A percentile compares a stretch with the other conserved stretches of the same genome.
phyloP scores from a whole-genome alignment of 306 rosid genomes.

The Rosa lucieae region DNA sequence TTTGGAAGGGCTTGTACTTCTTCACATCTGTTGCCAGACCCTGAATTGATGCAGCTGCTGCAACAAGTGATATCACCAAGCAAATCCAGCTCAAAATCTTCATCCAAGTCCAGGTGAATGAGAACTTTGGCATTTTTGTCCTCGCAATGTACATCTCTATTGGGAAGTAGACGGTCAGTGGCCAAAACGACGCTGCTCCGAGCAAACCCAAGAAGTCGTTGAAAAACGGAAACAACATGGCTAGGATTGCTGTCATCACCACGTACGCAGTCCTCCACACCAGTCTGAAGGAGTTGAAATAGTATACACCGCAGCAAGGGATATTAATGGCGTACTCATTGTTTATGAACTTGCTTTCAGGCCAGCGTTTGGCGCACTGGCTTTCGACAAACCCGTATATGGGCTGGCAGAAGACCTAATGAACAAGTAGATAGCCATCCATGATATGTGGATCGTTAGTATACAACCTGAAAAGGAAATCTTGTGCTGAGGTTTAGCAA shows the following conservation, averaged over 20 bases:
- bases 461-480: background rate
- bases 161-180: slow-evolving; percentile 87
- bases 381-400: slow-evolving; percentile 69
- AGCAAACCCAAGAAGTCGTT: slow-evolving; percentile 83
- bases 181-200: slow-evolving; percentile 92
- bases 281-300: slow-evolving; percentile 62
- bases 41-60: slow-evolving; percentile 88
- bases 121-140: slow-evolving; percentile 54
- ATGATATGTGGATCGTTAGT: background rate
- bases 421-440: background rate
- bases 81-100: slow-evolving; percentile 82
- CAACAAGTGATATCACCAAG: slow-evolving; percentile 65
- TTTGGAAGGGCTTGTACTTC: slow-evolving; percentile 72
- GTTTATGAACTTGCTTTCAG: slow-evolving; percentile 59
- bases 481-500: background rate
- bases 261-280: slow-evolving; percentile 86
- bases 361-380: slow-evolving; percentile 51
- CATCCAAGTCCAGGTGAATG: slow-evolving; percentile 89
- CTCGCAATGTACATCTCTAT: slow-evolving; percentile 90
- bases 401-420: slow-evolving; percentile 88
- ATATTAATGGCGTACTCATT: slow-evolving; percentile 49
- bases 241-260: slow-evolving; percentile 60
- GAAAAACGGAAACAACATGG: slow-evolving; percentile 96
- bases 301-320: slow-evolving; percentile 47
- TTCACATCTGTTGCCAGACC: slow-evolving; percentile 70